phyloP scores from a whole-genome alignment of 768 basidiomycete genomes.

The Candolleomyces efflorescens region DNA sequence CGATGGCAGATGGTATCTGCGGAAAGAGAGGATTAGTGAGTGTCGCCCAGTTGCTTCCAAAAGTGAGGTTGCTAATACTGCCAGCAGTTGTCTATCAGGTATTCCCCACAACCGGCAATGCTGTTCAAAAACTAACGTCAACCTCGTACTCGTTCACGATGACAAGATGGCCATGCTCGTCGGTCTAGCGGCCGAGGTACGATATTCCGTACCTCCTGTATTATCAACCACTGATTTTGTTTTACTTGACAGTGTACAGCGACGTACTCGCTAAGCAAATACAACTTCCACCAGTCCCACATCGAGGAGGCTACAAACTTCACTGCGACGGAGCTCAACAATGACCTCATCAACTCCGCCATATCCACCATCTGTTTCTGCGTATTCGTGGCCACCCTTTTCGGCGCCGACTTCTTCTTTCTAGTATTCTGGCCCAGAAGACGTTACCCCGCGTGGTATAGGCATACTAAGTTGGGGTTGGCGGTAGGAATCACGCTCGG shows the following conservation, averaged over 20 bases:
- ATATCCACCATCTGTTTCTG: slow-evolving; percentile 29
- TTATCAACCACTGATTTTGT: no score
- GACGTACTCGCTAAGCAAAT: slow-evolving; percentile 33
- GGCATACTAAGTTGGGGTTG: slow-evolving; percentile 14
- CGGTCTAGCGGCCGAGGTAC: slow-evolving; percentile 26
- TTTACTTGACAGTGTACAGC: slow-evolving; percentile 19
- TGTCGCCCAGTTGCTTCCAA: neutral
- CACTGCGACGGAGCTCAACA: slow-evolving; percentile 24
- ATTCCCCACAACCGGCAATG: no score
- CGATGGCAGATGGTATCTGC: slow-evolving; percentile 26
- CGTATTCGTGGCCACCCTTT: slow-evolving; percentile 30
- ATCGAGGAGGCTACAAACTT: slow-evolving; percentile 15
- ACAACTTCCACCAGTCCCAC: slow-evolving; percentile 24
- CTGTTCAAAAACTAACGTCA: no score
- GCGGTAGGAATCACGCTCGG: slow-evolving; percentile 23
- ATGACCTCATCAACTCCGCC: slow-evolving; percentile 25
- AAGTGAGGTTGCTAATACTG: neutral
- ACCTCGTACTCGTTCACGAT: neutral
- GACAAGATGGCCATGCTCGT: slow-evolving; percentile 25
- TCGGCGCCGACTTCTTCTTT: slow-evolving; percentile 34
- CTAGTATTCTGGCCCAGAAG: slow-evolving; percentile 29
- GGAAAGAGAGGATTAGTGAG: slow-evolving; percentile 29
- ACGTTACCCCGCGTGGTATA: slow-evolving; percentile 29
- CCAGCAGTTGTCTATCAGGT: no score
- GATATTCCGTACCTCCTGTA: no score